Evolutionary conservation across 139 green algal genomes (phyloP), one percentile per base, ranked within the genome.

Genomic region (Volvox reticuliferus): DNA sequence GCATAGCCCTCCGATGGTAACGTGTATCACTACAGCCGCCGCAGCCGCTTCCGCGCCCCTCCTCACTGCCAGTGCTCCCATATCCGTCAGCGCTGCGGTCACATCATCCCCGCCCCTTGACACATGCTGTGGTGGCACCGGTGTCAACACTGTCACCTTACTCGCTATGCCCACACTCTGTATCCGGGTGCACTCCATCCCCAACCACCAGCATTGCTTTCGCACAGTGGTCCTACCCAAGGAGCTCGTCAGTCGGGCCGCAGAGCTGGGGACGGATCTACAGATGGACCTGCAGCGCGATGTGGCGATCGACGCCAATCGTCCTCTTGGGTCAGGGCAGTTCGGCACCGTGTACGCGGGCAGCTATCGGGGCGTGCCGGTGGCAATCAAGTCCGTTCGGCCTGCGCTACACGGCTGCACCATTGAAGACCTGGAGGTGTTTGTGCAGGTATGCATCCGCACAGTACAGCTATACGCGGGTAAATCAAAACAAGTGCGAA

Each of bases 361-460:
- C 28, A 82, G 69, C 18, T 89, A 82, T 50, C 69, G 85, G 20
- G 85, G 69, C 9, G 21, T 26, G 16, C 85, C 85, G 14, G 85
- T 89, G 26, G 85, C 85, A 1, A 63, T 89, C 85, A 89, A 89
- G 69, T 81, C 65, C 19, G 28, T 89, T 26, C 85, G 85, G 69
- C 85, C 85, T n/a, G 36, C 73, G 69, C 44, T 89, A 28, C 85
- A 89, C 36, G 69, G 69, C 44, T 89, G 36, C 85, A 82, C 37
- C 17, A 55, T 82, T 1, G 69, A 82, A 9, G 85, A 89, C 37
- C 24, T 89, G 9, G 85, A 89, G 85, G 85, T 89, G 28, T 89
- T 89, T 18, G 85, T 89, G 37, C 85, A 88, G 83, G 83, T 88
- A 68, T 1, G 67, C 44, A 55, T 55, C 44, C 44, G 44, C 9